Percentiles rank a stretch among this genome's conserved stretches.
Evolutionary conservation across 306 rosid genomes (phyloP).

Genomic region (Styphnolobium japonicum): DNA sequence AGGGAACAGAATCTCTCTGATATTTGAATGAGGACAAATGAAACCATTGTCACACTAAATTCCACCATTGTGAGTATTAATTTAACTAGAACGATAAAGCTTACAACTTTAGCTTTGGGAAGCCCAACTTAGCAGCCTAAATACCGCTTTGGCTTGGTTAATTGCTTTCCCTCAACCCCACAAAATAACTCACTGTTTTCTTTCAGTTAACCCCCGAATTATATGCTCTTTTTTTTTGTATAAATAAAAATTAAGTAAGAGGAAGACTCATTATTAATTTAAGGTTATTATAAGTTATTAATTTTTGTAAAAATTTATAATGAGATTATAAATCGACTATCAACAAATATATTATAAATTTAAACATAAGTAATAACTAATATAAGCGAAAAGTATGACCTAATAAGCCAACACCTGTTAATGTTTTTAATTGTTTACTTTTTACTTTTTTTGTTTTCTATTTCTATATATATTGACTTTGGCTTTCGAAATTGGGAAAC

Average conservation of each 20-base stretch:
- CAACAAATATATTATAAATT: too few relatives aligned
- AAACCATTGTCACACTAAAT: slow-evolving; percentile 40
- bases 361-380: too few relatives aligned
- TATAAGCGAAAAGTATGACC: too few relatives aligned
- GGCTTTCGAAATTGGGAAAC: slow-evolving; percentile 15
- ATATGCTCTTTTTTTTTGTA: too few relatives aligned
- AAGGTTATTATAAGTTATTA: too few relatives aligned
- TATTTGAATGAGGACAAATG: slow-evolving; percentile 49
- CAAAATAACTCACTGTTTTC: neutral
- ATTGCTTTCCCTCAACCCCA: neutral
- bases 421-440: neutral
- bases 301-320: too few relatives aligned
- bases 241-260: too few relatives aligned
- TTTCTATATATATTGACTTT: slow-evolving; percentile 34
- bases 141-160: neutral
- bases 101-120: slow-evolving; percentile 35
- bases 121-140: slow-evolving; percentile 20
- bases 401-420: too few relatives aligned
- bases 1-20: slow-evolving; percentile 39
- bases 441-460: neutral
- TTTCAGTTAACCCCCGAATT: slow-evolving; percentile 23
- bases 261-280: too few relatives aligned
- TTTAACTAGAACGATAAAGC: slow-evolving; percentile 42
- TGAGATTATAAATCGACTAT: too few relatives aligned
- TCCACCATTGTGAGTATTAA: slow-evolving; percentile 16